phyloP scores from a whole-genome alignment of 192 early-diverging fungal genomes.

The Powellomyces hirtus region DNA sequence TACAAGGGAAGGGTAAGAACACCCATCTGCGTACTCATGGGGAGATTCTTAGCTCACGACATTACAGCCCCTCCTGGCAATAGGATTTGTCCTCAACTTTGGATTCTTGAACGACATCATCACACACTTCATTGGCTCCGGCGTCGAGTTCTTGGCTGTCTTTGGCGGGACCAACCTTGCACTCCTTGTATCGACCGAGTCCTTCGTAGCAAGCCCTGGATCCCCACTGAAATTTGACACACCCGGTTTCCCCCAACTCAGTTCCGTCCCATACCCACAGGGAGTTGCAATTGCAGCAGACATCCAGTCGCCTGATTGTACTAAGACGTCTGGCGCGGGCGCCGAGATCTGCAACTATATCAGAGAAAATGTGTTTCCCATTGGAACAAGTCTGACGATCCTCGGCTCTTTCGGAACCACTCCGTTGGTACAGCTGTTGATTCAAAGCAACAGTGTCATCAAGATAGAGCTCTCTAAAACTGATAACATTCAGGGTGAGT shows the following conservation, averaged over 20 bases:
- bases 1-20: too few relatives aligned
- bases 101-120: not conserved
- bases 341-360: not conserved
- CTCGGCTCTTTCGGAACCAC: not conserved
- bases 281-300: not conserved
- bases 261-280: not conserved
- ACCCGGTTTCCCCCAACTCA: not conserved
- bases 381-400: not conserved
- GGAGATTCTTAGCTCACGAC: too few relatives aligned
- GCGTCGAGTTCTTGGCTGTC: not conserved
- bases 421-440: not conserved
- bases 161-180: not conserved
- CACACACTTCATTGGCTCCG: not conserved
- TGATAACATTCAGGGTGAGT: too few relatives aligned
- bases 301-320: not conserved
- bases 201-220: not conserved
- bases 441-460: not conserved
- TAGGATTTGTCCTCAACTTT: not conserved
- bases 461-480: too few relatives aligned
- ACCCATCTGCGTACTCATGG: too few relatives aligned
- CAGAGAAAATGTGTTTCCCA: not conserved
- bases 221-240: not conserved
- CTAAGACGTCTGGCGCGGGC: not conserved
- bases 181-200: not conserved
- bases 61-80: not conserved